Percentiles rank a stretch among this genome's conserved stretches.
Evolutionary conservation across 768 basidiomycete genomes (phyloP).

Genomic region (Leucosporidium creatinivorum): DNA sequence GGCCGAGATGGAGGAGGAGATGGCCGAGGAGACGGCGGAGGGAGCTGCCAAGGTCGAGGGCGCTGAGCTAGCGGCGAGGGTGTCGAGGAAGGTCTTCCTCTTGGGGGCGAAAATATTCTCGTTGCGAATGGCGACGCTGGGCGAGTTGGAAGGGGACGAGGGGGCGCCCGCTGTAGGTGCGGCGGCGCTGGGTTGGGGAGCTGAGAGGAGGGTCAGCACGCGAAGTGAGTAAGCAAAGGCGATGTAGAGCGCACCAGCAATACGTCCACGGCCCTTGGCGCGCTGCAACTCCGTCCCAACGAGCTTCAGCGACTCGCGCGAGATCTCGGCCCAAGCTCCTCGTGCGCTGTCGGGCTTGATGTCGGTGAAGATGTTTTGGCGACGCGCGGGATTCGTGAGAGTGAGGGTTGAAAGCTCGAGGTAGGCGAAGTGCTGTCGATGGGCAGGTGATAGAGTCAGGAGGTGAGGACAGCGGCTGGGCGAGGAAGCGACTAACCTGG

Average conservation of each 20-base stretch:
- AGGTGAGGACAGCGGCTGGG: background rate
- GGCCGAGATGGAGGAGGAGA: background rate
- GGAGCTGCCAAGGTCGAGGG: background rate
- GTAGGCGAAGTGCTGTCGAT: slow-evolving; percentile 25
- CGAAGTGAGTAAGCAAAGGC: background rate
- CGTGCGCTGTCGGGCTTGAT: slow-evolving; percentile 13
- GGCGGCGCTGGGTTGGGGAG: background rate
- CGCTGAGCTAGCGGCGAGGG: slow-evolving; percentile 6
- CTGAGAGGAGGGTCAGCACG: background rate
- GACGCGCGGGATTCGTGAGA: slow-evolving; percentile 9
- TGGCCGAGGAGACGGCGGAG: slow-evolving; percentile 6
- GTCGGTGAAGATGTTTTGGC: slow-evolving; percentile 32
- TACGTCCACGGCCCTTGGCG: slow-evolving; percentile 16
- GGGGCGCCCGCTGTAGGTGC: background rate
- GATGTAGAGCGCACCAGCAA: slow-evolving; percentile 2
- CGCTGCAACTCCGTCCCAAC: slow-evolving; percentile 31
- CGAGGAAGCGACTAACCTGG: slow-evolving; percentile 9
- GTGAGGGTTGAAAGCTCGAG: slow-evolving; percentile 29
- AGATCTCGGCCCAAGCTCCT: slow-evolving; percentile 27
- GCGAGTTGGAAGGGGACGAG: background rate
- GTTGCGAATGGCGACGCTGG: background rate
- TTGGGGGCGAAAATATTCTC: slow-evolving; percentile 22
- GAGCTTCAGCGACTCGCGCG: slow-evolving; percentile 26
- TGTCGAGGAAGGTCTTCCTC: slow-evolving; percentile 27
- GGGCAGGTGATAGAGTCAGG: background rate